A percentile compares a stretch with the other conserved stretches of the same genome.
Conservation (phyloP, 768 basidiomycete species). For the Boletus fagicola region DNA sequence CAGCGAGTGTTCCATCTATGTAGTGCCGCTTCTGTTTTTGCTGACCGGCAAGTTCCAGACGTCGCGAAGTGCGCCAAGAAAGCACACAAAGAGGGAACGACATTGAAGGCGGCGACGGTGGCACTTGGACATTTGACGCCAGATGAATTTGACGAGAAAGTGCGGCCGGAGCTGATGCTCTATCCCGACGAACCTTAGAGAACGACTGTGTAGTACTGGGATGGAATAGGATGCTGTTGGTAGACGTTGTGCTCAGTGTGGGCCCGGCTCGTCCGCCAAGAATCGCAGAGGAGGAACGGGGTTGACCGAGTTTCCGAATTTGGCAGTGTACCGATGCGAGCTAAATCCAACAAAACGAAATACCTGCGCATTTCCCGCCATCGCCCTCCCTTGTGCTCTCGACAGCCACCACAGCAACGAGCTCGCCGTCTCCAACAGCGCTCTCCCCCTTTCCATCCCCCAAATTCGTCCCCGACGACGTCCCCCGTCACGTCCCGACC, state of each 20-base stretch:
- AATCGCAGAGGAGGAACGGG: slow-evolving; percentile 14
- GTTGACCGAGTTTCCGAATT: slow-evolving; percentile 29
- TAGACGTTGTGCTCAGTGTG: neutral
- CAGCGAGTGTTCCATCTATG: slow-evolving; percentile 57
- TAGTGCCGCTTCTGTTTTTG: neutral
- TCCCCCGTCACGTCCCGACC: neutral
- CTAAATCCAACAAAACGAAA: slow-evolving; percentile 39
- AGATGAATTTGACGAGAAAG: slow-evolving; percentile 94
- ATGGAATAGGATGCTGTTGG: neutral
- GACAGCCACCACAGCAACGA: slow-evolving; percentile 21
- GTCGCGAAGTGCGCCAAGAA: slow-evolving; percentile 99
- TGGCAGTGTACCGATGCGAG: slow-evolving; percentile 34
- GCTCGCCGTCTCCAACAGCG: slow-evolving; percentile 9
- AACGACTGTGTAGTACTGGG: neutral
- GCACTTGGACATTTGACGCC: slow-evolving; percentile 79
- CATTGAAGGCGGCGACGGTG: slow-evolving; percentile 93
- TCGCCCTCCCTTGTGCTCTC: slow-evolving; percentile 23
- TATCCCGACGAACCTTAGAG: slow-evolving; percentile 55
- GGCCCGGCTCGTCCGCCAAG: slow-evolving; percentile 26
- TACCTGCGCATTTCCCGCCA: slow-evolving; percentile 34
- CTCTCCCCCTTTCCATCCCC: neutral
- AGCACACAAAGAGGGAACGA: slow-evolving; percentile 98
- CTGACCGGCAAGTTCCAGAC: slow-evolving; percentile 48
- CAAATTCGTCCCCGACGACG: neutral
- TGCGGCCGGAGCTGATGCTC: slow-evolving; percentile 89